Evolutionary conservation across 2,329 filamentous ascomycete genomes (phyloP), one percentile per base, ranked within the genome.

Genomic region (Chaetomium sp.): DNA sequence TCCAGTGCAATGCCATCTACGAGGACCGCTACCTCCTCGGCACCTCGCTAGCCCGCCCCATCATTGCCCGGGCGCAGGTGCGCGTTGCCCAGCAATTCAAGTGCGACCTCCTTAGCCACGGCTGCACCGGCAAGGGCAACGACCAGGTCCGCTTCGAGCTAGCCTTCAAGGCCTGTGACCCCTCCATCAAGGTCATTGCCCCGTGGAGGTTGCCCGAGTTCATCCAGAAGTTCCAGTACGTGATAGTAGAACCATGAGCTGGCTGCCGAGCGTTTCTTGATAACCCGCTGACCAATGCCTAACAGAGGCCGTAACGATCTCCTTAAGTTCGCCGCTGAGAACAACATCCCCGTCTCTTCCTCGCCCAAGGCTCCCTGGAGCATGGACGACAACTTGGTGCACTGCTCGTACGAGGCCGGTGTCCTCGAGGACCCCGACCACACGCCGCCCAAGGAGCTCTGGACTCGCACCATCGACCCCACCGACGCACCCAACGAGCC

Each of bases 331-430:
- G 87, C 87, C 45, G 77, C 75, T 6, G 70, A 81, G 70, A 79
- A 81, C 63, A 79, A 79, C 68, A 88, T 90, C 59, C 86, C 87
- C 48, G 86, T 90, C 57, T 84, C 81, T 35, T 85, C 82, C 64
- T 88, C 86, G 9, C 64, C 63, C 63, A 88, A 88, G 74, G 81
- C 82, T 68, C 85, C 84, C 47, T 88, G 82, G 81, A 78, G 73
- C 52, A 74, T 81, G 79, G 75, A 75, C 52, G 71, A 72, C 71
- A 88, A 89, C 74, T 67, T 89, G 65, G 86, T 85, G 54, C 88
- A 92, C 73, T 89, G 85, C 77, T 80, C 75, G 59, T 95, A 94
- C 71, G 89, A 95, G 76, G 85, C 85, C 51, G 88, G 88, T 68
- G 85, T 85, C 60, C 78, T 89, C 57, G 86, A 89, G 72, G 82